These are phyloP conservation scores for Scleroderma bovista DNA, from an alignment of 768 basidiomycete species.

Conservation along the genomic window DNA sequence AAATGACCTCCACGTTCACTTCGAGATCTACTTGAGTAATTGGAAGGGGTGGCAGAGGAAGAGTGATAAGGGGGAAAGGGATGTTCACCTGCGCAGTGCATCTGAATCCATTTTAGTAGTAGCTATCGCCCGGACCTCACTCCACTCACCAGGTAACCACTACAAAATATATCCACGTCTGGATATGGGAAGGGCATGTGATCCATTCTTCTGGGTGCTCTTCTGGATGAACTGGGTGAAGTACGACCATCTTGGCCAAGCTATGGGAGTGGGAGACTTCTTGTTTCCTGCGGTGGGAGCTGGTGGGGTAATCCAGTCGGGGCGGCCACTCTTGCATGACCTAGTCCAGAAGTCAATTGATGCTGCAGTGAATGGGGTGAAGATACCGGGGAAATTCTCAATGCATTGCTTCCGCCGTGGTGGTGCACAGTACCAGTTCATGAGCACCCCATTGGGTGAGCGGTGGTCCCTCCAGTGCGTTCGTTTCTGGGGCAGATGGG, in stretches of 20 bases:
- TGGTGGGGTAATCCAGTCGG: slow-evolving; percentile 17
- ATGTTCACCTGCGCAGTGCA: slow-evolving; percentile 10
- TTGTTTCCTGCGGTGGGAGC: slow-evolving; percentile 20
- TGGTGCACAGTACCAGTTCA: slow-evolving; percentile 25
- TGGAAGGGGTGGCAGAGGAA: slow-evolving; percentile 15
- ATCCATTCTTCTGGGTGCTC: neutral
- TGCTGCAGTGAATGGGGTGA: slow-evolving; percentile 5
- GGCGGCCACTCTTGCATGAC: slow-evolving; percentile 19
- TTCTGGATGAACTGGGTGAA: slow-evolving; percentile 4
- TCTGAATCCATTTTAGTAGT: neutral
- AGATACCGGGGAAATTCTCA: slow-evolving; percentile 10
- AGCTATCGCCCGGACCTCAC: neutral
- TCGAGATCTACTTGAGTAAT: slow-evolving; percentile 18
- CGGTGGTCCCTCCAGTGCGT: slow-evolving; percentile 32
- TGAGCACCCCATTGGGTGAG: slow-evolving; percentile 28
- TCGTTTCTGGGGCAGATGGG: slow-evolving; percentile 42
- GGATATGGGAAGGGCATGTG: neutral
- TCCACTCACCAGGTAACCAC: slow-evolving; percentile 1
- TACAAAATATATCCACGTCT: neutral
- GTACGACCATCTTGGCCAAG: neutral
- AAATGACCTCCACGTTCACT: slow-evolving; percentile 11
- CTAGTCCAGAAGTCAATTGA: slow-evolving; percentile 16
- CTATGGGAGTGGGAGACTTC: slow-evolving; percentile 11
- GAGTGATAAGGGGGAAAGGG: slow-evolving; percentile 22
- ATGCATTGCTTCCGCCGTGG: slow-evolving; percentile 25